These are phyloP conservation scores for Penicillium psychrofluorescens DNA, from an alignment of 495 filamentous ascomycete genomes.

Conservation along the genomic window DNA sequence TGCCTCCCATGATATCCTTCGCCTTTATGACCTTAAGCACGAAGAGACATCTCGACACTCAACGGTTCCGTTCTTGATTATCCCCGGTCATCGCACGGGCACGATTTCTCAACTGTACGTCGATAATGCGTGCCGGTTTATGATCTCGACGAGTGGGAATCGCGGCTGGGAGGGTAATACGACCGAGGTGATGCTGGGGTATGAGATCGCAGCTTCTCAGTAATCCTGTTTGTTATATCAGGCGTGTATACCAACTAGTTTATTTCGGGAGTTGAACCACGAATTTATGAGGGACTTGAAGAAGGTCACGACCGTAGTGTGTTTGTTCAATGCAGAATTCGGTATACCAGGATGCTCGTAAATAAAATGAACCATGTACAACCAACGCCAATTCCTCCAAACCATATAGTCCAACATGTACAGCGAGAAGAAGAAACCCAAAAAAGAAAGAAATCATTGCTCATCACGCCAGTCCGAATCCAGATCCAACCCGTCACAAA, in stretches of 20 bases:
- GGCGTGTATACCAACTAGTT: neutral
- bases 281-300: neutral
- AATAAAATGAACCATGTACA: neutral
- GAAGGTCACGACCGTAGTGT: neutral
- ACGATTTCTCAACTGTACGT: constrained; percentile 78
- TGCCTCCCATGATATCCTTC: constrained; percentile 89
- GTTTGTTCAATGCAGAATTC: no score
- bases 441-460: constrained; percentile 14
- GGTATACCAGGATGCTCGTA: neutral
- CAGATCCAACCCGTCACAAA: constrained; percentile 33
- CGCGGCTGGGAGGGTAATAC: constrained; percentile 91
- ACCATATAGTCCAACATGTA: constrained; percentile 2
- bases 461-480: constrained; percentile 14
- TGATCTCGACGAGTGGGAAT: constrained; percentile 86
- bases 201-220: constrained; percentile 67
- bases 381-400: constrained; percentile 5
- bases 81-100: constrained; percentile 88
- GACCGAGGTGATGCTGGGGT: constrained; percentile 88
- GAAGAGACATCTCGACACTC: constrained; percentile 59
- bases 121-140: constrained; percentile 81
- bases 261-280: no score
- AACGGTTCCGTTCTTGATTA: constrained; percentile 85
- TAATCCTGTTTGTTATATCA: constrained; percentile 9
- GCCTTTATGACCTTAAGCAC: constrained; percentile 81
- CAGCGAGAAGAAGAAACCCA: constrained; percentile 6